Conservation (phyloP, 225 moss, liverwort and hornwort genomes). For the Marchantia polymorpha region DNA sequence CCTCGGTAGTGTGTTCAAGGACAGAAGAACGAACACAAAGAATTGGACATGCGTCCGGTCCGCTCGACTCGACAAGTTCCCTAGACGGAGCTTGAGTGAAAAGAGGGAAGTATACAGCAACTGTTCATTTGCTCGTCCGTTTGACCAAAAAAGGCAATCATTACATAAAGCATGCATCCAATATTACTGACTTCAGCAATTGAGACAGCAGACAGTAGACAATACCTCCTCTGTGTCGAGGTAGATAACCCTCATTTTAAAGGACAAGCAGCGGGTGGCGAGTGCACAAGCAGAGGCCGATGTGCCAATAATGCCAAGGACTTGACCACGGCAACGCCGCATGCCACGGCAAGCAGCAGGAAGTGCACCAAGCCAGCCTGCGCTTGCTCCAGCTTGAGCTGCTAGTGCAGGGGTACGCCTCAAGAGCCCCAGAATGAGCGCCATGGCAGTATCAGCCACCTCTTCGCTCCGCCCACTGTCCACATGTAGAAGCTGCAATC, state of each 20-base stretch:
- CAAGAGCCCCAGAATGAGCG: slow-evolving; percentile 73
- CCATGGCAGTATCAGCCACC: slow-evolving; percentile 83
- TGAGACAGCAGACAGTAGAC: neutral
- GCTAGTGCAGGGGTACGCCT: slow-evolving; percentile 81
- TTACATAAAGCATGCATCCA: neutral
- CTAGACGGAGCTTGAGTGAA: neutral
- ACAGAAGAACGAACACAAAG: neutral
- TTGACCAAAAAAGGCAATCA: neutral
- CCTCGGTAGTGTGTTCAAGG: neutral
- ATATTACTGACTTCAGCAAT: neutral
- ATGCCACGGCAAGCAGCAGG: slow-evolving; percentile 83
- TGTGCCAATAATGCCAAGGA: slow-evolving; percentile 83
- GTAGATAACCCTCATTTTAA: slow-evolving; percentile 78
- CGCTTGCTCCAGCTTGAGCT: slow-evolving; percentile 75
- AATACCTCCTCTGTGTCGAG: slow-evolving; percentile 79
- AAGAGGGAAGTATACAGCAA: neutral
- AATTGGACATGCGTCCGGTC: neutral
- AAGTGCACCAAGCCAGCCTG: slow-evolving; percentile 69
- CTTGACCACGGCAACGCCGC: slow-evolving; percentile 77
- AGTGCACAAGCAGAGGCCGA: slow-evolving; percentile 72
- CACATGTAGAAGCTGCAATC: slow-evolving; percentile 84
- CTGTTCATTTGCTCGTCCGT: neutral
- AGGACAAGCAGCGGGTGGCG: slow-evolving; percentile 71
- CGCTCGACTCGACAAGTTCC: neutral
- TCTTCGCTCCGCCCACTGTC: slow-evolving; percentile 87